Evolutionary conservation across 352 stramenopile genomes (phyloP), one percentile per base, ranked within the genome.

Genomic region (Pythium dissotocum): DNA sequence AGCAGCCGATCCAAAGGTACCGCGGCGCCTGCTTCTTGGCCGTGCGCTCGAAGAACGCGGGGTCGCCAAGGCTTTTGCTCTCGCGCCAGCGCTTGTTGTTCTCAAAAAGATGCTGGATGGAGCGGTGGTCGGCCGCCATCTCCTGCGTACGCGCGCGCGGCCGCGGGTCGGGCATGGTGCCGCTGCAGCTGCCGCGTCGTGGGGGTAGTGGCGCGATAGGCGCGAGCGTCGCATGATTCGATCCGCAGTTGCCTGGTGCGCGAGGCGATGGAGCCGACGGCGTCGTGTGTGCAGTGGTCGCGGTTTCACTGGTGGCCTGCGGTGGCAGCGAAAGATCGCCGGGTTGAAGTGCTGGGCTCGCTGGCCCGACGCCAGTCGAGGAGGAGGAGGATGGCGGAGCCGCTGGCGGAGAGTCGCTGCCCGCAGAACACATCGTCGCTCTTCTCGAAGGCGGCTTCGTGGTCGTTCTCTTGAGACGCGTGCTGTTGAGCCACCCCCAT

Each of bases 1-100:
- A 79, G 78, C 87, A 90, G 46, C 85, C 85, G 64, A 94, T 92
- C 75, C 83, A 91, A 6, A 94, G 70, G 73, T 89, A 92, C 69
- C 90, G 73, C 24, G 86, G 86, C 30, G 82, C 70, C 68, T 93
- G 85, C 26, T 73, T 75, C 14, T 61, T 73, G 55, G 86, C 75
- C 63, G 82, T 79, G 51, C 65, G 5, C 62, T 78, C 70, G 59
- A 88, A 88, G 78, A 82, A 88, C 26, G 74, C 65, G 9, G 80
- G 76, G 44, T 84, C 72, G 21, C 76, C 60, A 16, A 67, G 56
- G 33, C 72, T 78, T 68, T 82, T 88, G 40, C 63, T 49, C 6
- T 82, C 67, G 38, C 75, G 71, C 80, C 80, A 88, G 38, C 69
- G 67, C 42, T 73, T 72, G 70, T 88, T 88, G 61, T 78, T 77